These are phyloP conservation scores for Aspergillus asperescens DNA, from an alignment of 495 filamentous ascomycete genomes.

Conservation along the genomic window DNA sequence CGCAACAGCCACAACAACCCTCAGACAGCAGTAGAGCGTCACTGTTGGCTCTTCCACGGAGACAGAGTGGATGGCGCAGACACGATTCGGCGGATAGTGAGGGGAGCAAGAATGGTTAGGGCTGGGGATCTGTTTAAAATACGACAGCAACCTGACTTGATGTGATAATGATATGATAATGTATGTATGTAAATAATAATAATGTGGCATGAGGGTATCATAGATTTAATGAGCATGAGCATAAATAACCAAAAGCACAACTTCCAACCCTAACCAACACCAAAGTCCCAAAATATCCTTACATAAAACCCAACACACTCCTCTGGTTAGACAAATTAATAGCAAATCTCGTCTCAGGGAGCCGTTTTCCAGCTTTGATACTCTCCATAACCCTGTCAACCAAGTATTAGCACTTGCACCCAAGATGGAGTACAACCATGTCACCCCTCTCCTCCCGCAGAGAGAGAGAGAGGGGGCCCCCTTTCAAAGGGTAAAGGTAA, in stretches of 20 bases:
- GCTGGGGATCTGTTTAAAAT: constrained; percentile 21
- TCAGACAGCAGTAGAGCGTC: constrained; percentile 13
- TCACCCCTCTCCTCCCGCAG: too few species aligned
- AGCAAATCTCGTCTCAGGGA: constrained; percentile 68
- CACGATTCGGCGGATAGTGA: constrained; percentile 23
- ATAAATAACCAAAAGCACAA: constrained; percentile 9
- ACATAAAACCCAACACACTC: constrained; percentile 50
- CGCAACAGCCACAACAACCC: not conserved
- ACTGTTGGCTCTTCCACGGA: constrained; percentile 12
- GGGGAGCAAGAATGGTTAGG: constrained; percentile 8
- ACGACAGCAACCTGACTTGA: not conserved
- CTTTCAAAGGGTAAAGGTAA: constrained; percentile 16
- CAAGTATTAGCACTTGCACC: not conserved
- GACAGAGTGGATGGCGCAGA: constrained; percentile 33
- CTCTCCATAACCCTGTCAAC: constrained; percentile 66
- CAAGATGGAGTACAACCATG: constrained; percentile 2
- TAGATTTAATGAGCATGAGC: constrained; percentile 10
- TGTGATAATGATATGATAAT: constrained; percentile 20
- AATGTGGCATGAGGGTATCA: constrained; percentile 22
- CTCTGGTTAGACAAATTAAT: constrained; percentile 55
- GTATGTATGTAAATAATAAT: constrained; percentile 29
- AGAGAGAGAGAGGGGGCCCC: too few species aligned
- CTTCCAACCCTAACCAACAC: not conserved
- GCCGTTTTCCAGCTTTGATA: constrained; percentile 65
- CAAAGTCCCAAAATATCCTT: not conserved